phyloP scores from a whole-genome alignment of 140 eudicot species.

The Senecio squalidus region DNA sequence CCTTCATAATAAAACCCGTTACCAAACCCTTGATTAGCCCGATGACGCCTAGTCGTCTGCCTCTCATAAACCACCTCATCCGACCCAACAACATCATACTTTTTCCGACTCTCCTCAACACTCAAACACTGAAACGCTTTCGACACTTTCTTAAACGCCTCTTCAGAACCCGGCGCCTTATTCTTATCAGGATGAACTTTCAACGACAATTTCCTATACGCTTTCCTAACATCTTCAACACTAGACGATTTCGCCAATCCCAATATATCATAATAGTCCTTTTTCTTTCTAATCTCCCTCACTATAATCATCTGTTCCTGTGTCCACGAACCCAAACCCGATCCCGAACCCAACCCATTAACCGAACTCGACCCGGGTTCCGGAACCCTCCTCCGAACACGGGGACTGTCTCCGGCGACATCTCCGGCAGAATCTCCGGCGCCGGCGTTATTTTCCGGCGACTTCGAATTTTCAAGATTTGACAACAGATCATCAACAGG shows the following conservation, averaged over 20 bases:
- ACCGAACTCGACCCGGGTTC: conserved; percentile 41
- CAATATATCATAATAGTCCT: conserved; percentile 62
- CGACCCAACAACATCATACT: conserved; percentile 57
- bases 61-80: conserved; percentile 47
- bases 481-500: conserved; percentile 46
- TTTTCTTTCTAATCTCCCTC: conserved; percentile 62
- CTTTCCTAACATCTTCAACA: conserved; percentile 75
- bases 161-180: conserved; percentile 81
- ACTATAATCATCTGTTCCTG: conserved; percentile 48
- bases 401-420: not conserved
- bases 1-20: conserved; percentile 54
- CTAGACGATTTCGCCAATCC: conserved; percentile 63
- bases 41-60: conserved; percentile 32
- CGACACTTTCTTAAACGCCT: conserved; percentile 70
- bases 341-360: conserved; percentile 15
- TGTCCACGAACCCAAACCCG: conserved; percentile 31
- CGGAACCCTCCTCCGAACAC: conserved; percentile 20
- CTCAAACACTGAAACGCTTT: conserved; percentile 84
- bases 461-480: conserved; percentile 18
- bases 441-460: conserved; percentile 11
- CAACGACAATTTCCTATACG: conserved; percentile 69
- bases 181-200: conserved; percentile 94
- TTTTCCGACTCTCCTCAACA: conserved; percentile 47
- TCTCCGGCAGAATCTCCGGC: conserved; percentile 4
- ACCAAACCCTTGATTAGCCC: conserved; percentile 43